Base-by-base conservation (phyloP, 1,284 basidiomycete genomes). In the Ustilago sp. region DNA sequence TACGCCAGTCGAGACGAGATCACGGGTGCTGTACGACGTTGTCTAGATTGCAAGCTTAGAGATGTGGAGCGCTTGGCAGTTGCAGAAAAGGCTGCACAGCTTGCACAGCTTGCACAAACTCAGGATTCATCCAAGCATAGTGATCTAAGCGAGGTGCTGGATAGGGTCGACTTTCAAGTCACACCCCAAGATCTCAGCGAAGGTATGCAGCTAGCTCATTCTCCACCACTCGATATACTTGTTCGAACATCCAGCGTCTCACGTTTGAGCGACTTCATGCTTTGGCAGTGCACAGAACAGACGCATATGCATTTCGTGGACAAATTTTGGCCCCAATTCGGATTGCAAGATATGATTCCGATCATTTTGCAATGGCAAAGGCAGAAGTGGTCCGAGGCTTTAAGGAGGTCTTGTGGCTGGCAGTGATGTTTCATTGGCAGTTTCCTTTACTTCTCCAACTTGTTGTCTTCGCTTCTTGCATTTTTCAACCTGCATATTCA, bases 1-100 rank as follows among this genome's bases (percentile, higher is more conserved):
- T 99, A 99, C 83, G 90, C 94, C 1, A 93, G 94, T 3, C 90
- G 92, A 47, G 94, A 99, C 83, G 97, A 99, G 87, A 96, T 99
- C n/a, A 47, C 75, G 11, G 75, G 71, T 23, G 75, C 72, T 1
- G 75, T 63, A 2, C 35, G 75, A 8, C 38, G 23, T 2, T 65
- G 68, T 35, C 61, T 75, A 31, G 75, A 78, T 28, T 47, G 51
- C 19, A 74, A 68, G 45, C 47, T 77, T 15, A 47, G 70, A 19
- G 38, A 59, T 2, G 47, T 84, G 31, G 76, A 80, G n/a, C 60
- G 55, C 23, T 63, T 48, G 5, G 70, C 56, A 8, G 59, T 68
- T 12, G 51, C 64, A 6, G 58, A 52, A 0, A 60, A 63, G 23
- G 31, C 48, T 2, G 52, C 35, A 4, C 64, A 54, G 15, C 34